Evolutionary conservation across 2,329 filamentous ascomycete genomes (phyloP).

Genomic region (Botrytis sinoallii): DNA sequence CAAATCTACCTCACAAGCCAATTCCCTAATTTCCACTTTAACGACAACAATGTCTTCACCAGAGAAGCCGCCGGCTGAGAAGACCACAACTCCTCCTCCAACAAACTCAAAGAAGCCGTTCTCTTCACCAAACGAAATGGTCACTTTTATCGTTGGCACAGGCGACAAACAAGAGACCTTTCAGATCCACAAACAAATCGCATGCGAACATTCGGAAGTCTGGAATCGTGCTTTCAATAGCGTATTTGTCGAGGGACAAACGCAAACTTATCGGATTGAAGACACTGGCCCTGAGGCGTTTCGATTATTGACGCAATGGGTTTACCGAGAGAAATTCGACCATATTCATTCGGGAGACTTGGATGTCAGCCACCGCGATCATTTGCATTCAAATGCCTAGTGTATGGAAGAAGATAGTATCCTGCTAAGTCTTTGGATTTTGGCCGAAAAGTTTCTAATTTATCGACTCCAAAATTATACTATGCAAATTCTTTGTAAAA

Average conservation of each 20-base stretch:
- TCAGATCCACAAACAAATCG: constrained; percentile 1
- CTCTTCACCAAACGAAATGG: neutral
- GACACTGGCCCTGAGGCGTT: neutral
- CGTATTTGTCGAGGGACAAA: neutral
- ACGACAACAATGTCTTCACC: neutral
- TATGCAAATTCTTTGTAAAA: neutral
- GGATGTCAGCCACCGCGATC: rapidly evolving
- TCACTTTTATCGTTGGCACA: neutral
- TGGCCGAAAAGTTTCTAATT: constrained; percentile 11
- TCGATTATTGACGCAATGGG: constrained; percentile 1
- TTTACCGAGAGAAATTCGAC: neutral
- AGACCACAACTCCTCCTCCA: neutral
- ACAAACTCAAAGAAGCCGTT: neutral
- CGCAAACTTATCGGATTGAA: neutral
- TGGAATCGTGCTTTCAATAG: constrained; percentile 12
- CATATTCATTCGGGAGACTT: neutral
- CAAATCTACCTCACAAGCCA: neutral
- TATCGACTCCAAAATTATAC: neutral
- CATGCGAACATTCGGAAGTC: neutral
- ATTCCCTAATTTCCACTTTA: neutral
- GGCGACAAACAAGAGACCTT: neutral
- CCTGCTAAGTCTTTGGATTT: neutral
- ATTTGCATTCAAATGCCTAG: rapidly evolving
- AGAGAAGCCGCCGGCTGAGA: neutral
- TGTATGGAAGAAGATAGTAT: neutral